Evolutionary conservation across 192 early-diverging fungal genomes (phyloP).

Genomic region (Gryganskiella cystojenkinii): DNA sequence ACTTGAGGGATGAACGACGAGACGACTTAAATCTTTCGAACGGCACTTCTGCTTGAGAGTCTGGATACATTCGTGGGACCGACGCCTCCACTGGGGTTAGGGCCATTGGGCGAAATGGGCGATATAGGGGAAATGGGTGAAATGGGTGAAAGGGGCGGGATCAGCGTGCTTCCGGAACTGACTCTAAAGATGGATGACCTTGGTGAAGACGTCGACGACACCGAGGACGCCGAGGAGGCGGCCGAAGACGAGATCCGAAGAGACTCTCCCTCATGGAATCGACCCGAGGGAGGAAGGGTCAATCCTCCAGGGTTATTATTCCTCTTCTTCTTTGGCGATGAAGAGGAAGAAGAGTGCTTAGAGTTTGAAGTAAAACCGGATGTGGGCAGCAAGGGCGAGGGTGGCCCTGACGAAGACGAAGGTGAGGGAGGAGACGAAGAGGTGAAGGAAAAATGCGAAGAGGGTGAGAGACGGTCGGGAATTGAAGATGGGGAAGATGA

Average conservation of each 20-base stretch:
- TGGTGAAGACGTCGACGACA: not conserved
- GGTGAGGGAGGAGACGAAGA: not conserved
- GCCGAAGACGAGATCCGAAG: not conserved
- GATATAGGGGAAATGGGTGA: constrained; percentile 43
- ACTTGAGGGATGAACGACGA: too few species aligned
- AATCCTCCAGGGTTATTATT: too few species aligned
- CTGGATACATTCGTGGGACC: not conserved
- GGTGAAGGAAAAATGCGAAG: not conserved
- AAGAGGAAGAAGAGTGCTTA: not conserved
- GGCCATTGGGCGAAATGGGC: constrained; percentile 1
- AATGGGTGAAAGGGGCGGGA: constrained; percentile 3
- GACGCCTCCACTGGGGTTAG: not conserved
- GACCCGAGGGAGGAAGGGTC: not conserved
- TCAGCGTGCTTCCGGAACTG: not conserved
- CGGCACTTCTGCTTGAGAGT: constrained; percentile 10
- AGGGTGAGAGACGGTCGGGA: too few species aligned
- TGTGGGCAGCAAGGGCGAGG: not conserved
- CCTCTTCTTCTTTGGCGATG: not conserved
- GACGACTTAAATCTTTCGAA: not conserved
- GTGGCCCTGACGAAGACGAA: not conserved
- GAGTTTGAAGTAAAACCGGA: too few species aligned
- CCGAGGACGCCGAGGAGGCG: not conserved
- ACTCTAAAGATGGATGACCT: not conserved
- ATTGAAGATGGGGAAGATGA: not conserved
- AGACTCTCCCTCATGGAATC: constrained; percentile 13